A percentile compares a stretch with the other conserved stretches of the same genome.
Evolutionary conservation across 2,329 filamentous ascomycete species (phyloP).

Genomic region (Aspergillus melleus): DNA sequence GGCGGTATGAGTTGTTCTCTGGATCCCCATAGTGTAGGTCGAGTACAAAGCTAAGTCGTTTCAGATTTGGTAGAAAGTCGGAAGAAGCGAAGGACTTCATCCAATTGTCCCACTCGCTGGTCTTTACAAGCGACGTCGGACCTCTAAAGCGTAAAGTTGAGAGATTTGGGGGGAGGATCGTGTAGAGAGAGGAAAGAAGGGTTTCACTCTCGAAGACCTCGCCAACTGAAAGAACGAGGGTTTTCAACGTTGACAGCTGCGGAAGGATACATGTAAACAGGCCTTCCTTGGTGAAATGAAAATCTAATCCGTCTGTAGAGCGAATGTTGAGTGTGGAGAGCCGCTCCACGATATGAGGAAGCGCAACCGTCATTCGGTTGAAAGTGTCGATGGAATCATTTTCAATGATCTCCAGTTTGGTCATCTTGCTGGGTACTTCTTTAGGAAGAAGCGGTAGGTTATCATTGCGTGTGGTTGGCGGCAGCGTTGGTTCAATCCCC

Average conservation of each 20-base stretch:
- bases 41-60: conserved; percentile 23
- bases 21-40: conserved; percentile 19
- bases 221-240: conserved; percentile 22
- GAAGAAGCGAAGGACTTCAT: conserved; percentile 20
- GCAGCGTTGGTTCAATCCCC: neutral
- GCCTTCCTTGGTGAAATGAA: conserved; percentile 13
- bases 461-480: neutral
- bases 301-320: conserved; percentile 23
- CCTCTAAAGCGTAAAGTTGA: conserved; percentile 26
- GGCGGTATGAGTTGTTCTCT: neutral
- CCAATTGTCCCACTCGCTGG: conserved; percentile 24
- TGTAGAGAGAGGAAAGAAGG: conserved; percentile 19
- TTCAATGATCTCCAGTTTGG: conserved; percentile 27
- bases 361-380: conserved; percentile 18
- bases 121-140: conserved; percentile 20
- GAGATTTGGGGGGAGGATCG: conserved; percentile 22
- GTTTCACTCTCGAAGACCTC: conserved; percentile 20
- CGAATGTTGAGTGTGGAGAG: conserved; percentile 20
- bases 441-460: neutral
- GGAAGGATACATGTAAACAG: conserved; percentile 16
- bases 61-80: conserved; percentile 21
- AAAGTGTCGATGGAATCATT: conserved; percentile 27
- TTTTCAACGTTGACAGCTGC: conserved; percentile 14
- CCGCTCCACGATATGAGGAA: conserved; percentile 19
- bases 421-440: conserved; percentile 8